Evolutionary conservation across 1,284 basidiomycete species (phyloP), one percentile per base, ranked within the genome.

Genomic region (Ustilago shanxiensis): DNA sequence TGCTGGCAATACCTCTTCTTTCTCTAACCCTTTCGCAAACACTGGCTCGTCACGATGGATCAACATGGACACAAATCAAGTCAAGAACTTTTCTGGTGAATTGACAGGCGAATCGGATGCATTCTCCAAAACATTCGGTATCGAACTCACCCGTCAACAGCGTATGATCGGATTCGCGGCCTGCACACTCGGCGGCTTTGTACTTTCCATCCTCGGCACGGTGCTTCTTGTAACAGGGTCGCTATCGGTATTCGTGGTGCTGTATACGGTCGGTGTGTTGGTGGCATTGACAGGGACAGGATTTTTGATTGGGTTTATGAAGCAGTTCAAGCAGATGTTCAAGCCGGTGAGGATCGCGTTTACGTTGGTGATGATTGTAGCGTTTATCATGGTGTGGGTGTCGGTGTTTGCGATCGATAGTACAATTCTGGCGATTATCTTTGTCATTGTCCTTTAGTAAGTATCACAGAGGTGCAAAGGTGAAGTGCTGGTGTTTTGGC

Each of bases 331-430:
- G 28, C 77, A 94, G 93, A 95, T 95, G 94, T 96, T 96, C 89
- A 94, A 95, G 86, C 92, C 93, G 55, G 90, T 95, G 24, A 92
- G 95, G 61, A 87, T 96, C n/a, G 87, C 93, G 13, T 95, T 95
- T 0, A 91, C 93, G 0, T 86, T 95, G 64, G 84, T 95, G 37
- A 91, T 97, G 87, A 84, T 97, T 3, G 91, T 86, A 24, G 71
- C 72, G 2, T 82, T 83, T 31, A 57, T 74, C 49, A 72, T 82
- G 74, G 81, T 84, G n/a, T 83, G 81, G 81, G 70, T 83, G 4
- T 72, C 75, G 22, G 81, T 80, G 20, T 83, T 82, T 73, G 81
- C 77, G 10, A 69, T 83, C 22, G 63, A 47, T 5, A 77, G 66
- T 31, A 66, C 79, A 1, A 47, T 79, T 39, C 59, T 83, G 24